Conservation (phyloP, 306 rosid species). For the Hippophae gyantsensis region DNA sequence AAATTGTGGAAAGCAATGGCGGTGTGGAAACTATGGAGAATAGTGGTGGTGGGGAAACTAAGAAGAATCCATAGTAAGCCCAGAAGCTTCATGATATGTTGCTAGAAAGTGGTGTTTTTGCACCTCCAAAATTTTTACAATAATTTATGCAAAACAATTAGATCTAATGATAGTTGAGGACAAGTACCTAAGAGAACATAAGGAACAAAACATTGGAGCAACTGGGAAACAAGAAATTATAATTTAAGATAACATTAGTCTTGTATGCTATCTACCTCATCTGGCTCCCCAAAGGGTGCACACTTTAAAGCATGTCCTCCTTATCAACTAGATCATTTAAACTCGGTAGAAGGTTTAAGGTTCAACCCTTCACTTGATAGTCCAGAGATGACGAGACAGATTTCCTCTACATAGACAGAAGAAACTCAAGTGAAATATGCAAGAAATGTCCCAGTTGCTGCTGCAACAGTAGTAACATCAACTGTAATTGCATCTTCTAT, state of each 20-base stretch:
- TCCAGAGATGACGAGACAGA: constrained; percentile 40
- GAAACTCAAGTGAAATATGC: constrained; percentile 21
- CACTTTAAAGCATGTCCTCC: constrained; percentile 40
- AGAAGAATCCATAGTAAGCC: constrained; percentile 13
- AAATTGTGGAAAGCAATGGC: no score
- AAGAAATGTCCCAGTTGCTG: constrained; percentile 62
- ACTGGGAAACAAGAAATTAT: constrained; percentile 26
- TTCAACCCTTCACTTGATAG: constrained; percentile 37
- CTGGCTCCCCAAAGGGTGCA: constrained; percentile 38
- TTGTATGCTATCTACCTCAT: constrained; percentile 47
- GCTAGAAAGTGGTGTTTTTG: constrained; percentile 88
- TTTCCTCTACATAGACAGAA: constrained; percentile 35
- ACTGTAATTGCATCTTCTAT: constrained; percentile 91
- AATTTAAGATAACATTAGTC: constrained; percentile 31
- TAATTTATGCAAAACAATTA: constrained; percentile 49
- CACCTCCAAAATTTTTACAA: constrained; percentile 85
- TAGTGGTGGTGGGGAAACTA: no score
- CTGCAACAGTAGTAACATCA: constrained; percentile 78
- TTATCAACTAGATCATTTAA: constrained; percentile 40
- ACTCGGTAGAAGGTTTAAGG: constrained; percentile 57
- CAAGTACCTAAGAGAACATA: constrained; percentile 30
- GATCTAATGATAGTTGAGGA: constrained; percentile 17
- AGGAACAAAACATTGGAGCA: constrained; percentile 33
- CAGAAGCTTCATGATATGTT: constrained; percentile 86
- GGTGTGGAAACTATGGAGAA: no score